Conservation (phyloP, 169 alveolate genomes). For the Eimeria sp. region DNA sequence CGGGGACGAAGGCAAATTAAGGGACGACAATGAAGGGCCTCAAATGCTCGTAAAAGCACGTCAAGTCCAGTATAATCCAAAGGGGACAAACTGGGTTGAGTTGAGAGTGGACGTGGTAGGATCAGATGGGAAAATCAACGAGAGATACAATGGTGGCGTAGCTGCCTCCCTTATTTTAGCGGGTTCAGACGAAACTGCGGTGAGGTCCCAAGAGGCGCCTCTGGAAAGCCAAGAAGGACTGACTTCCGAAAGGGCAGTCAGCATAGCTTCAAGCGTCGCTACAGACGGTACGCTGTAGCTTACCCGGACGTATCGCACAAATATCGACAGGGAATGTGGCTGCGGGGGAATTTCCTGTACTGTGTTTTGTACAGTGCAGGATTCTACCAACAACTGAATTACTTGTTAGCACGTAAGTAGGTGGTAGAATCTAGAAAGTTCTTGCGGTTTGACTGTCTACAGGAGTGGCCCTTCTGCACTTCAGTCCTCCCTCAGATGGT, state of each 20-base stretch:
- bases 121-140: slow-evolving; percentile 23
- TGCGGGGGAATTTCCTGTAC: neutral
- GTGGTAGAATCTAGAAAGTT: neutral
- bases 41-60: slow-evolving; percentile 18
- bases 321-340: neutral
- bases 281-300: slow-evolving; percentile 18
- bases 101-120: slow-evolving; percentile 50
- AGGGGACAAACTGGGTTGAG: slow-evolving; percentile 58
- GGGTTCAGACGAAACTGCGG: neutral
- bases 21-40: neutral
- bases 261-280: slow-evolving; percentile 34
- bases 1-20: slow-evolving; percentile 14
- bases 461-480: slow-evolving; percentile 59
- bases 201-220: neutral
- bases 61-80: neutral
- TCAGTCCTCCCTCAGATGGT: slow-evolving; percentile 59
- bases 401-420: neutral
- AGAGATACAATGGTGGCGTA: slow-evolving; percentile 31
- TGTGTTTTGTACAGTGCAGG: neutral
- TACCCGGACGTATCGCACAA: neutral
- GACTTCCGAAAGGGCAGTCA: slow-evolving; percentile 11
- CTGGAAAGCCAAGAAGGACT: neutral
- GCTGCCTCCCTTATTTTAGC: slow-evolving; percentile 64
- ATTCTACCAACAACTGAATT: neutral
- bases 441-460: neutral